A percentile compares a stretch with the other conserved stretches of the same genome.
Conservation (phyloP, 371 early-diverging fungal genomes). For the Mucor piriformis region DNA sequence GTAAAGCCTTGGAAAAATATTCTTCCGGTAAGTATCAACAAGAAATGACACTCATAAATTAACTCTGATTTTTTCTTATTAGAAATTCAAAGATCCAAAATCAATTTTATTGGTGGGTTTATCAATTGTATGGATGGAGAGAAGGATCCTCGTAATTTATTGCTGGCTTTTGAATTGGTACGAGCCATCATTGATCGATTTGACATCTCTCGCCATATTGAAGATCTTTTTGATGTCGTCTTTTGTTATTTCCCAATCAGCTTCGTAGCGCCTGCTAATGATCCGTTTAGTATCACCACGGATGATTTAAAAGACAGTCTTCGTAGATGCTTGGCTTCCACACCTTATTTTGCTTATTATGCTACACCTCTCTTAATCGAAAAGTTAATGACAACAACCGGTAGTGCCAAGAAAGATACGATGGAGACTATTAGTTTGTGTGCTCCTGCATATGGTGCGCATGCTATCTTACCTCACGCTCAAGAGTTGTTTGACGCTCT, state of each 20-base stretch:
- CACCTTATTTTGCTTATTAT: conserved; percentile 72
- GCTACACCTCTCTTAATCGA: conserved; percentile 82
- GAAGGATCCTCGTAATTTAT: conserved; percentile 95
- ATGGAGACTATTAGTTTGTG: conserved; percentile 74
- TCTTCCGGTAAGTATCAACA: conserved; percentile 19
- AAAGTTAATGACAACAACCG: conserved; percentile 78
- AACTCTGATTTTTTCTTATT: background rate
- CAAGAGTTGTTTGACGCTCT: conserved; percentile 67
- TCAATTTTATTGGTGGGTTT: conserved; percentile 80
- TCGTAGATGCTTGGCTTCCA: conserved; percentile 67
- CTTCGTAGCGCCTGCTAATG: conserved; percentile 85
- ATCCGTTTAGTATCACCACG: conserved; percentile 84
- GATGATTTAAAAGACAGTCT: conserved; percentile 79
- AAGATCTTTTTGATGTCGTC: conserved; percentile 89
- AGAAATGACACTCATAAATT: background rate
- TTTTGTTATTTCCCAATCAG: conserved; percentile 98
- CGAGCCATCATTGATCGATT: conserved; percentile 68
- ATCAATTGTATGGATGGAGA: conserved; percentile 95
- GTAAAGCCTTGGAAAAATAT: conserved; percentile 23
- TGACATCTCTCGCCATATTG: conserved; percentile 76
- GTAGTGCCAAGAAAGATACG: conserved; percentile 68
- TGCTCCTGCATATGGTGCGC: conserved; percentile 72
- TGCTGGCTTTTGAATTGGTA: conserved; percentile 82
- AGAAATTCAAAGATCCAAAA: conserved; percentile 31
- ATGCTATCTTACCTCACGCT: conserved; percentile 61